Conservation (phyloP, 2,329 filamentous ascomycete species). For the Acephala macrosclerotiorum region DNA sequence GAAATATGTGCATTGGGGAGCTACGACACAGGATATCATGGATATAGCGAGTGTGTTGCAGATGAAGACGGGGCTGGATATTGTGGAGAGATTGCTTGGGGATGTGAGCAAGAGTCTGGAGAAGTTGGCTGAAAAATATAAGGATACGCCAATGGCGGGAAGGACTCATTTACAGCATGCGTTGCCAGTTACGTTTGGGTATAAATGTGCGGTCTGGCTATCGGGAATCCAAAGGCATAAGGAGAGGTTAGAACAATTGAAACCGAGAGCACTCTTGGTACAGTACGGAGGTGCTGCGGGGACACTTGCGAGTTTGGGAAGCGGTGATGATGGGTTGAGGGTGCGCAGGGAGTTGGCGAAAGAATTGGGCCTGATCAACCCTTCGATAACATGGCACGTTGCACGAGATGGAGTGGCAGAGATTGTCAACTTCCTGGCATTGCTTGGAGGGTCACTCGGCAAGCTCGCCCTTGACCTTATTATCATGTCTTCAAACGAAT, state of each 20-base stretch:
- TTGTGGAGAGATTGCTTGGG: conserved; percentile 54
- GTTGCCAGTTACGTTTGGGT: conserved; percentile 62
- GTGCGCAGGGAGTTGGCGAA: conserved; percentile 57
- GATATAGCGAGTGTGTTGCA: conserved; percentile 61
- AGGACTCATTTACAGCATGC: conserved; percentile 65
- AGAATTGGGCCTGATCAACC: conserved; percentile 55
- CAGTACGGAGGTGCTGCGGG: conserved; percentile 65
- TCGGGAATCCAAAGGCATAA: conserved; percentile 56
- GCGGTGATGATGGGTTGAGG: conserved; percentile 53
- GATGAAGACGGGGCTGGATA: conserved; percentile 56
- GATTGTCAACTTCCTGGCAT: conserved; percentile 58
- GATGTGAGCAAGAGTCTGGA: conserved; percentile 53
- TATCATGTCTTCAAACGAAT: conserved; percentile 64
- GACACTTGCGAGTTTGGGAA: conserved; percentile 59
- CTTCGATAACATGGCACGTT: conserved; percentile 64
- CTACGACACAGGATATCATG: conserved; percentile 67
- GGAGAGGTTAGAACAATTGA: conserved; percentile 55
- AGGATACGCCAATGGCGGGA: conserved; percentile 63
- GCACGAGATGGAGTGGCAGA: conserved; percentile 61
- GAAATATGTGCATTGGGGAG: conserved; percentile 65
- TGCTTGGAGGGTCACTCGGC: conserved; percentile 60
- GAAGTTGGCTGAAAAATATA: conserved; percentile 52
- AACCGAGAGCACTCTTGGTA: conserved; percentile 55
- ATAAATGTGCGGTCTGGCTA: conserved; percentile 63
- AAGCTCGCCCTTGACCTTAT: conserved; percentile 64